Evolutionary conservation across 495 filamentous ascomycete species (phyloP), one percentile per base, ranked within the genome.

Genomic region (Lasiosphaeria ovina): DNA sequence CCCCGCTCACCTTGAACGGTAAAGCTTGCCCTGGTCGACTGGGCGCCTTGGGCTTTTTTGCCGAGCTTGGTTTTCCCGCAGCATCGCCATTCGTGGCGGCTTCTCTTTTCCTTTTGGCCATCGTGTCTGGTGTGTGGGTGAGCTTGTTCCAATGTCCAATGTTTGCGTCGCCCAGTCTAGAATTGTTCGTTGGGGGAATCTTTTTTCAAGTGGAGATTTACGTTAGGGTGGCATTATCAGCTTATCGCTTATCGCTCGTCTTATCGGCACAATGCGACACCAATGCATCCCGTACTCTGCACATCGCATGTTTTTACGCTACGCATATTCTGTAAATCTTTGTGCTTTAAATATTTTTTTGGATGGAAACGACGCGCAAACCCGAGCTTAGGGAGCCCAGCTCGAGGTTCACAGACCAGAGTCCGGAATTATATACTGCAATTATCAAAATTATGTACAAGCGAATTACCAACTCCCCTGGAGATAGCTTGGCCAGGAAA

Each of bases 41-140:
- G 11, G 51, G 57, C 11, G 63, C 61, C 63, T 78, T 82, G 6
- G 71, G 56, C 59, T 75, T 81, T 54, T 83, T 82, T 36, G 57
- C 42, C 7, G 66, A 44, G 12, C 34, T 40, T 17, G 70, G 55
- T 59, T 60, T 62, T 59, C 60, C 36, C 48, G 53, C 51, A 53
- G 55, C 38, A 57, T 65, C 59, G 59, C 32, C 51, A 62, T 59
- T 49, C 36, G 69, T 40, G 52, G 64, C 70, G 51, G 72, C 76
- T 10, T 83, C 79, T 68, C 89, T 84, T 80, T 93, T 93, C 74
- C 90, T 82, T 72, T 93, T 94, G 33, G 76, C 85, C 89, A 93
- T 93, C 51, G 24, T 73, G 62, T 14, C 53, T 62, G 53, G 36
- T 58, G 51, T 45, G 34, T 55, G 44, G 45, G 51, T 35, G 14